Conservation (phyloP, 768 basidiomycete species). For the Agrocybe pediades region DNA sequence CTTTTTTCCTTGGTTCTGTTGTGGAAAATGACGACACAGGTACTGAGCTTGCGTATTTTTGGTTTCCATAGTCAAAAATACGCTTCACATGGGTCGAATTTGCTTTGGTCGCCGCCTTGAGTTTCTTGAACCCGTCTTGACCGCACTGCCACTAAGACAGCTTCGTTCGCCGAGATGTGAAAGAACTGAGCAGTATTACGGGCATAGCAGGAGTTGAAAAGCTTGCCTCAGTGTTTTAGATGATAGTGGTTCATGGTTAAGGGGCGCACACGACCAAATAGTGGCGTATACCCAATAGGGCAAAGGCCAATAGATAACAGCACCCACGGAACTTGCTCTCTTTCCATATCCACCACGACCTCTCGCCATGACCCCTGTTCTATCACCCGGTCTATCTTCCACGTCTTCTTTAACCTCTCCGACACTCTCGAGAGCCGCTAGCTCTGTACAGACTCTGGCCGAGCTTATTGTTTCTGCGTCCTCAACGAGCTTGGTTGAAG, state of each 20-base stretch:
- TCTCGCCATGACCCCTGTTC: constrained; percentile 18
- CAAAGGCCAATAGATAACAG: constrained; percentile 7
- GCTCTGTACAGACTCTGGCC: constrained; percentile 34
- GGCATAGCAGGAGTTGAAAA: background rate
- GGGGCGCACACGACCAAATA: background rate
- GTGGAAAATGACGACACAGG: background rate
- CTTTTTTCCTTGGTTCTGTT: too few relatives aligned
- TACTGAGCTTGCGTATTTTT: background rate
- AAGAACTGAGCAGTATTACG: background rate
- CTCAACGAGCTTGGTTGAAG: constrained; percentile 35
- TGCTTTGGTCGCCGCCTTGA: too few relatives aligned
- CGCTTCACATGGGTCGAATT: too few relatives aligned
- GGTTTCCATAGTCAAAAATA: background rate
- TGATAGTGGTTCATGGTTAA: background rate
- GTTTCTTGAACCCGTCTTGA: too few relatives aligned
- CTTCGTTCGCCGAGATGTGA: background rate
- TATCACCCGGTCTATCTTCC: constrained; percentile 19
- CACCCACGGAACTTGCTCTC: constrained; percentile 8
- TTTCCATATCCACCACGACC: constrained; percentile 7
- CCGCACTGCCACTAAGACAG: too few relatives aligned
- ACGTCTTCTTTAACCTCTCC: constrained; percentile 15
- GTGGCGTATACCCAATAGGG: background rate
- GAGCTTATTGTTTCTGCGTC: constrained; percentile 30
- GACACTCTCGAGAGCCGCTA: constrained; percentile 27
- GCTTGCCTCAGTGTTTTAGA: background rate